These are phyloP conservation scores for Exsudoporus frostii DNA, from an alignment of 768 basidiomycete species.

Conservation along the genomic window DNA sequence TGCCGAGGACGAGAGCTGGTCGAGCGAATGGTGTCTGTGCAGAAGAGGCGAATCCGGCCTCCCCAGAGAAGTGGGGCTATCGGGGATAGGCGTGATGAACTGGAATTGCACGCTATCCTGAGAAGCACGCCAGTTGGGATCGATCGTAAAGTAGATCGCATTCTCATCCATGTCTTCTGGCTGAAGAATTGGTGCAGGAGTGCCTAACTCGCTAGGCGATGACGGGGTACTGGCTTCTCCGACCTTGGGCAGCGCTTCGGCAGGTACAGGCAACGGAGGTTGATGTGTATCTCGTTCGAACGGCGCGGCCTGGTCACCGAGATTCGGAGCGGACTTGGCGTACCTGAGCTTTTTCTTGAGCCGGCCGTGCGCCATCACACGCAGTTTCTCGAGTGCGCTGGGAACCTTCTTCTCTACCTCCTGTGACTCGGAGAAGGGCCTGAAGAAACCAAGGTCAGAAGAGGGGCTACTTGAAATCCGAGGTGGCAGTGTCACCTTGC, in stretches of 20 bases:
- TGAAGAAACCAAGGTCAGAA: conserved; percentile 4
- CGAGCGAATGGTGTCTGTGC: conserved; percentile 20
- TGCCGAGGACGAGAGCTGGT: conserved; percentile 11
- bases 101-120: conserved; percentile 19
- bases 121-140: conserved; percentile 22
- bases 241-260: background rate
- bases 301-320: conserved; percentile 6
- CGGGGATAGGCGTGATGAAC: conserved; percentile 25
- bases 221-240: background rate
- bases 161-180: conserved; percentile 16
- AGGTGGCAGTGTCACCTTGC: conserved; percentile 14
- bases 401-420: conserved; percentile 6
- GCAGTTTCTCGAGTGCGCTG: conserved; percentile 4
- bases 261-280: background rate
- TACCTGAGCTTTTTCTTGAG: conserved; percentile 20
- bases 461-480: background rate
- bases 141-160: conserved; percentile 30
- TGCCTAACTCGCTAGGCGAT: background rate
- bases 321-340: conserved; percentile 25
- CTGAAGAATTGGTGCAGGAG: background rate
- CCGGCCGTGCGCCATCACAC: conserved; percentile 13
- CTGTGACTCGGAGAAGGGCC: conserved; percentile 7
- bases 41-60: conserved; percentile 25
- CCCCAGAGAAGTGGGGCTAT: conserved; percentile 1
- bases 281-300: background rate